phyloP scores from a whole-genome alignment of 2,329 filamentous ascomycete species.

The Colletotrichum trifolii region DNA sequence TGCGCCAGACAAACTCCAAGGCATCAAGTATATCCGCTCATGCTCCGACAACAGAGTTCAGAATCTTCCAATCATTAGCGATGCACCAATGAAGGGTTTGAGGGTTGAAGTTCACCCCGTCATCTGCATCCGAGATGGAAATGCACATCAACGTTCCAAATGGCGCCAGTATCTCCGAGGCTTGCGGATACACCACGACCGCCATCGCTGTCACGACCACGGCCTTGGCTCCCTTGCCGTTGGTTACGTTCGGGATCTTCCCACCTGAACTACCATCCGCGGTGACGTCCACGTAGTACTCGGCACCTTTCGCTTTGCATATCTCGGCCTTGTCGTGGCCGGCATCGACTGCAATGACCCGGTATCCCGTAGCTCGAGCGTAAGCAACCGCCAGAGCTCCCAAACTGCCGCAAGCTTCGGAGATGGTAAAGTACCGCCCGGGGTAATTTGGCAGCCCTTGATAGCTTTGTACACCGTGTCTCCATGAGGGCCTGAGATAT shows the following conservation, averaged over 20 bases:
- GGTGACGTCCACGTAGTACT: constrained; percentile 50
- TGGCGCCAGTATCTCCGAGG: constrained; percentile 47
- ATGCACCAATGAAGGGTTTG: constrained; percentile 49
- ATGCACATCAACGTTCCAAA: constrained; percentile 55
- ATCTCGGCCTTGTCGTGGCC: constrained; percentile 45
- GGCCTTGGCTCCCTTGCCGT: constrained; percentile 40
- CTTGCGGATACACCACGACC: constrained; percentile 47
- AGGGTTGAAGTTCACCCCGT: constrained; percentile 45
- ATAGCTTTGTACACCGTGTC: constrained; percentile 56
- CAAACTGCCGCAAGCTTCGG: constrained; percentile 53
- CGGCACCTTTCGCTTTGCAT: constrained; percentile 47
- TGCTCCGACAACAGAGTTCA: constrained; percentile 51
- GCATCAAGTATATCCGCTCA: constrained; percentile 52
- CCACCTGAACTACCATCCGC: constrained; percentile 38
- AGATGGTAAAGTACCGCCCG: constrained; percentile 51
- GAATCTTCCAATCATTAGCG: constrained; percentile 46
- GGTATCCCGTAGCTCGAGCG: constrained; percentile 55
- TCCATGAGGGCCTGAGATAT: constrained; percentile 38
- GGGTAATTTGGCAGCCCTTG: constrained; percentile 44
- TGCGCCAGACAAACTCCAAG: constrained; percentile 50
- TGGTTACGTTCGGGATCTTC: constrained; percentile 41
- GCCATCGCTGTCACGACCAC: constrained; percentile 47
- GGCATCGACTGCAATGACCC: constrained; percentile 51
- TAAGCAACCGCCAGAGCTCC: constrained; percentile 52
- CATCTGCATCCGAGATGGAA: constrained; percentile 45